These are phyloP conservation scores for Eragrostis nindensis DNA, from an alignment of 176 grass and related monocot species.

Conservation along the genomic window DNA sequence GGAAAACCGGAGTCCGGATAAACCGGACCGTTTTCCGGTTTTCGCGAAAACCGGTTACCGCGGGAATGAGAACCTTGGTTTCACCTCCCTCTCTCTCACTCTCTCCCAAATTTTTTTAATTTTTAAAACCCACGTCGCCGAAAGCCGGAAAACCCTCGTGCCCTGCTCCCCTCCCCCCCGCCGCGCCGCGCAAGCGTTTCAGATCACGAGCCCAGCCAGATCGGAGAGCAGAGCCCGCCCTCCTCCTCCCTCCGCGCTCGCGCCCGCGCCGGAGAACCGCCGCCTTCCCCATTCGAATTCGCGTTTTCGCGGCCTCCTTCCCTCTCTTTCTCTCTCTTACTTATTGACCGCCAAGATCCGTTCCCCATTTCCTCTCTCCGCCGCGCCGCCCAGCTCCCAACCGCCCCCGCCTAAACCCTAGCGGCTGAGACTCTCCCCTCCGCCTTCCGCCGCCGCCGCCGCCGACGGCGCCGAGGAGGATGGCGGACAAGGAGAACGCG, in stretches of 20 bases:
- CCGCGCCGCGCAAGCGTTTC: too few relatives aligned
- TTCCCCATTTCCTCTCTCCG: neutral
- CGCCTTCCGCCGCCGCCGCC: neutral
- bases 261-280: slow-evolving; percentile 8
- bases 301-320: neutral
- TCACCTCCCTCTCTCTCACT: neutral
- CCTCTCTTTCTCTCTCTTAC: slow-evolving; percentile 4
- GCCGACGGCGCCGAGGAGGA: too few relatives aligned
- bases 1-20: too few relatives aligned
- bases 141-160: neutral
- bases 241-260: neutral
- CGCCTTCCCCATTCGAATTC: neutral
- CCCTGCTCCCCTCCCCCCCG: neutral
- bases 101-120: neutral
- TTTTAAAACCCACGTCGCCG: neutral
- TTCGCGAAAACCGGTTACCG: too few relatives aligned
- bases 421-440: neutral
- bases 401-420: slow-evolving; percentile 36
- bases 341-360: neutral
- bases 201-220: neutral
- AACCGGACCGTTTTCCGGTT: too few relatives aligned
- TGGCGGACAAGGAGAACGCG: slow-evolving; percentile 92
- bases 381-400: neutral
- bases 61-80: too few relatives aligned
- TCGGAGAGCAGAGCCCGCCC: neutral